Conservation (phyloP, 2,329 filamentous ascomycete genomes). For the Colletotrichum spinosum region DNA sequence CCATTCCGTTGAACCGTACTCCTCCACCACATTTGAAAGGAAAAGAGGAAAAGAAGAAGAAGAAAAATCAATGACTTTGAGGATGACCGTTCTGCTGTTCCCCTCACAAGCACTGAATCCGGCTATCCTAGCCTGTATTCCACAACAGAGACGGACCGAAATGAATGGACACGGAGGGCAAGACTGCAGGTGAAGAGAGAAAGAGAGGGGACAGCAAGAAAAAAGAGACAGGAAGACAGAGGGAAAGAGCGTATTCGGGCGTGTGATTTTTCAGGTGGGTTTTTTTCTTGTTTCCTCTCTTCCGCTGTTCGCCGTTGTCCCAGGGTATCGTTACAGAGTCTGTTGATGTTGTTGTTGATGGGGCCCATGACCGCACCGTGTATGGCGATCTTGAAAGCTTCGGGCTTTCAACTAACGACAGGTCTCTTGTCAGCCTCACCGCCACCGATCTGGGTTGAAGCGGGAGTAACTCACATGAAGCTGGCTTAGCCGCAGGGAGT, state of each 20-base stretch:
- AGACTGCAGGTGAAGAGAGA: no score
- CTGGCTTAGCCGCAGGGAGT: conserved; percentile 52
- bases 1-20: background rate
- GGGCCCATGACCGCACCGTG: conserved; percentile 18
- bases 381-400: conserved; percentile 17
- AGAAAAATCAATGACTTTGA: no score
- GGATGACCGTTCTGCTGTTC: no score
- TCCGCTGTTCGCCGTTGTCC: conserved; percentile 35
- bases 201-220: no score
- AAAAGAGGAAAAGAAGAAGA: conserved; percentile 2
- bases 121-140: no score
- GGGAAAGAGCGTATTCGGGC: no score
- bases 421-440: conserved; percentile 19
- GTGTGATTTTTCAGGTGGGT: no score
- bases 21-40: background rate
- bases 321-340: conserved; percentile 33
- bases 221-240: no score
- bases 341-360: conserved; percentile 3
- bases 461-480: conserved; percentile 30
- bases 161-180: no score
- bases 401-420: conserved; percentile 2
- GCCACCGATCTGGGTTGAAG: conserved; percentile 19
- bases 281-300: conserved; percentile 10
- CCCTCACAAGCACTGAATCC: no score
- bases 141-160: no score